Evolutionary conservation across 257 asterid genomes (phyloP).

Genomic region (Craterostigma plantagineum): DNA sequence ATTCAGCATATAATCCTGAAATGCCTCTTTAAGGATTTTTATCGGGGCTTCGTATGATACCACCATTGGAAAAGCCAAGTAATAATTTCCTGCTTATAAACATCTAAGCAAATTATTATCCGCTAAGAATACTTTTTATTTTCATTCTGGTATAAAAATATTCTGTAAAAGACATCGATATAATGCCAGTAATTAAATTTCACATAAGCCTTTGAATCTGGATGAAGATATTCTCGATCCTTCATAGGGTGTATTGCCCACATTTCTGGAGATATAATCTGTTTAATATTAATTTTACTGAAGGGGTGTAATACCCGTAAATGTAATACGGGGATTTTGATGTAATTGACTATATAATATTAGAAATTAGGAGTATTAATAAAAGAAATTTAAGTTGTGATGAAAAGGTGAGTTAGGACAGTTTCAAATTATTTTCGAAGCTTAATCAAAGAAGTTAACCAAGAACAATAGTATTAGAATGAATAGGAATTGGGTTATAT

Average conservation of each 20-base stretch:
- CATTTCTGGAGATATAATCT: neutral
- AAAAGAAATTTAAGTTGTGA: too few relatives aligned
- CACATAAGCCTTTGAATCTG: neutral
- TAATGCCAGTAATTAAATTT: neutral
- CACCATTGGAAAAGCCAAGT: neutral
- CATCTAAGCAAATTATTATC: neutral
- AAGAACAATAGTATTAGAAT: too few relatives aligned
- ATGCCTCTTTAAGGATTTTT: neutral
- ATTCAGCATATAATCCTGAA: neutral
- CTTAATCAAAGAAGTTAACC: too few relatives aligned
- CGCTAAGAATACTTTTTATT: neutral
- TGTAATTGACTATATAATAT: too few relatives aligned
- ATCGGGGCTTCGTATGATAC: neutral
- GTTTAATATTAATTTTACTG: neutral
- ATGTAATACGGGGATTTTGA: too few relatives aligned
- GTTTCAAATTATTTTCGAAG: too few relatives aligned
- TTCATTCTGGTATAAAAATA: neutral
- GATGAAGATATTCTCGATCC: neutral
- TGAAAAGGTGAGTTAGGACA: too few relatives aligned
- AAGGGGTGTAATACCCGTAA: too few relatives aligned
- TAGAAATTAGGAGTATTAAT: too few relatives aligned
- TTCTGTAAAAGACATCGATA: neutral
- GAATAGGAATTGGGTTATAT: too few relatives aligned
- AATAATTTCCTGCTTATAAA: neutral
- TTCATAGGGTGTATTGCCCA: neutral